phyloP scores from a whole-genome alignment of 805 yeast species.

The Yamadazyma paraphyllophila region DNA sequence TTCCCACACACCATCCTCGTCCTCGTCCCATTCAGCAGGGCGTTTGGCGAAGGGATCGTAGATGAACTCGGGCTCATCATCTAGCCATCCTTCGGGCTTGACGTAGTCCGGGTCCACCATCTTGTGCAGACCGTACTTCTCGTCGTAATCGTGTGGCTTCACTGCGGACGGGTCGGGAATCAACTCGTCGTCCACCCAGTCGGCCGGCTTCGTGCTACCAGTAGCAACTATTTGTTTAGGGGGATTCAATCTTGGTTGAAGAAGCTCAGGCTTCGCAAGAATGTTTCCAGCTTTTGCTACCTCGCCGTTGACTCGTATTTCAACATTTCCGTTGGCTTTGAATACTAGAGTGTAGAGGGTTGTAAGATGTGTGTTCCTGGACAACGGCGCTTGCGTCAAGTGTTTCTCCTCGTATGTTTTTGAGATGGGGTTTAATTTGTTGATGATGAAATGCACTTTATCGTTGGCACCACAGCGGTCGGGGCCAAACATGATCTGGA shows the following conservation, averaged over 20 bases:
- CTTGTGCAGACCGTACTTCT: conserved; percentile 51
- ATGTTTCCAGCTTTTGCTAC: conserved; percentile 69
- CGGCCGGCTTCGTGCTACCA: conserved; percentile 63
- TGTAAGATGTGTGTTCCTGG: conserved; percentile 54
- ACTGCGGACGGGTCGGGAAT: conserved; percentile 61
- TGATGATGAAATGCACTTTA: conserved; percentile 74
- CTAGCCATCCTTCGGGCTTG: conserved; percentile 83
- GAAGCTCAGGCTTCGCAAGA: conserved; percentile 46
- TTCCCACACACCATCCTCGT: conserved; percentile 83
- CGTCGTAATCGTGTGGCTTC: conserved; percentile 89
- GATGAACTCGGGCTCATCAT: conserved; percentile 53
- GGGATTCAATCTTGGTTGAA: conserved; percentile 67
- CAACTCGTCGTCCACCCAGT: conserved; percentile 72
- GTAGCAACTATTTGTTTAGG: conserved; percentile 59
- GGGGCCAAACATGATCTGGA: conserved; percentile 92
- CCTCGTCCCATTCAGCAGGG: conserved; percentile 87
- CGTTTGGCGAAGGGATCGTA: conserved; percentile 63
- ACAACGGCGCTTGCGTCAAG: conserved; percentile 64
- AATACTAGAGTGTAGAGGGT: conserved; percentile 77
- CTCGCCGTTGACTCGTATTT: conserved; percentile 80
- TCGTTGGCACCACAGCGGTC: conserved; percentile 83
- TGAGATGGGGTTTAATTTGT: conserved; percentile 52
- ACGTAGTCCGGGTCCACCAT: conserved; percentile 66
- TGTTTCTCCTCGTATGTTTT: conserved; percentile 69
- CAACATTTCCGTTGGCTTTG: conserved; percentile 62